Evolutionary conservation across 345 rosid species (phyloP).

Genomic region (Alliaria petiolata): DNA sequence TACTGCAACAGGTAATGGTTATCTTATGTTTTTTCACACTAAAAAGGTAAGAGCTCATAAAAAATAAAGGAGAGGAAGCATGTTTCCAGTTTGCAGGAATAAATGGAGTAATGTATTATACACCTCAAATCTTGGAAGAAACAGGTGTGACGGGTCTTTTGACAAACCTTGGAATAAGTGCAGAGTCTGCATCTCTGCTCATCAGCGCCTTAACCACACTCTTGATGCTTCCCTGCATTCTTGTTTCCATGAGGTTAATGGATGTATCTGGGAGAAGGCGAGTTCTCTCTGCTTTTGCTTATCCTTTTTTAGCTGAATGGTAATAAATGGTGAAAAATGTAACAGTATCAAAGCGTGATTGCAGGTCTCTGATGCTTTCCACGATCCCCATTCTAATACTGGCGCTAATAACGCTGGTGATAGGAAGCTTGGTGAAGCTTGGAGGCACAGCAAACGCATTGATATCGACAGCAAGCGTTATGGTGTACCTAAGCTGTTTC

Average conservation of each 20-base stretch:
- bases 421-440: conserved; percentile 42
- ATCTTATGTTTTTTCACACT: not conserved
- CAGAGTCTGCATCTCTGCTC: conserved; percentile 77
- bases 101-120: conserved; percentile 81
- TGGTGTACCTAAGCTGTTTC: conserved; percentile 73
- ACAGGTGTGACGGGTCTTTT: conserved; percentile 80
- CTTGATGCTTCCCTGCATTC: conserved; percentile 85
- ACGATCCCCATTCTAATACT: conserved; percentile 72
- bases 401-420: conserved; percentile 53
- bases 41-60: not conserved
- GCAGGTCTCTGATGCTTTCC: conserved; percentile 63
- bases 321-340: not conserved
- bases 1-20: conserved; percentile 68
- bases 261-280: conserved; percentile 87
- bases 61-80: not conserved
- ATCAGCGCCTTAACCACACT: conserved; percentile 70
- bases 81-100: conserved; percentile 74
- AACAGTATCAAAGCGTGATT: conserved; percentile 7
- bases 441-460: conserved; percentile 46
- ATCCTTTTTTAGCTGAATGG: not conserved
- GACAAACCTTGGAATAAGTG: conserved; percentile 50
- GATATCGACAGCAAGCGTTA: conserved; percentile 61
- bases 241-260: conserved; percentile 77
- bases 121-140: conserved; percentile 85
- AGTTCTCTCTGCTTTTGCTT: conserved; percentile 11